phyloP scores from a whole-genome alignment of 2,329 filamentous ascomycete genomes.

The Phialocephala sp. region DNA sequence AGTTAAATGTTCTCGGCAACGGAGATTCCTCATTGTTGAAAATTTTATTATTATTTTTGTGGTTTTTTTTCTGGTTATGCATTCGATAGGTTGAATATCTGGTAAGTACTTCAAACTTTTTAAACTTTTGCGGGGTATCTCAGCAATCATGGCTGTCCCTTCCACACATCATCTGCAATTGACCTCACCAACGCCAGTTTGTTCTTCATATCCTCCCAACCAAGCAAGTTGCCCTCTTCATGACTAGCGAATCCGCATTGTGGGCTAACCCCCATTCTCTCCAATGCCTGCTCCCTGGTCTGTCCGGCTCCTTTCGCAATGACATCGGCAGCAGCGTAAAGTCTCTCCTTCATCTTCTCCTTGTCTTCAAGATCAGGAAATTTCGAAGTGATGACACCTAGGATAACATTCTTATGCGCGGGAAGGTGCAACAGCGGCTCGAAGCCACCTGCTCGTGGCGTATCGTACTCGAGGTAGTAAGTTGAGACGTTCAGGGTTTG shows the following conservation, averaged over 20 bases:
- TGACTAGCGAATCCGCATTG: constrained; percentile 80
- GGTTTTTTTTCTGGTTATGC: too few relatives aligned
- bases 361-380: constrained; percentile 67
- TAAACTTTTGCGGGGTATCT: not conserved
- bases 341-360: constrained; percentile 65
- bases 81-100: constrained; percentile 9
- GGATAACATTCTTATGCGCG: constrained; percentile 67
- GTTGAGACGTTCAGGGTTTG: constrained; percentile 66
- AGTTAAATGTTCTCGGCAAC: too few relatives aligned
- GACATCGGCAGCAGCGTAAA: constrained; percentile 68
- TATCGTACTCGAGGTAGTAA: constrained; percentile 75
- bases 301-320: constrained; percentile 72
- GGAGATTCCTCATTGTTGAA: not conserved
- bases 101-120: not conserved
- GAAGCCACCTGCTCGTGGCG: constrained; percentile 67
- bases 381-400: constrained; percentile 71
- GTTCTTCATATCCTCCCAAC: constrained; percentile 74
- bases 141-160: constrained; percentile 30
- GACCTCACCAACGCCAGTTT: constrained; percentile 74
- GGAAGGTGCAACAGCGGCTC: constrained; percentile 68
- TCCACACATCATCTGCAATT: constrained; percentile 77
- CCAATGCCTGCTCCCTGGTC: constrained; percentile 69
- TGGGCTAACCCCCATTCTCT: constrained; percentile 71
- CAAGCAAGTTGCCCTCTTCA: constrained; percentile 66
- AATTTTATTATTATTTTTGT: not conserved